A percentile compares a stretch with the other conserved stretches of the same genome.
These are phyloP conservation scores for Aspergillus ruber DNA, from an alignment of 2,329 filamentous ascomycete species.

Conservation along the genomic window DNA sequence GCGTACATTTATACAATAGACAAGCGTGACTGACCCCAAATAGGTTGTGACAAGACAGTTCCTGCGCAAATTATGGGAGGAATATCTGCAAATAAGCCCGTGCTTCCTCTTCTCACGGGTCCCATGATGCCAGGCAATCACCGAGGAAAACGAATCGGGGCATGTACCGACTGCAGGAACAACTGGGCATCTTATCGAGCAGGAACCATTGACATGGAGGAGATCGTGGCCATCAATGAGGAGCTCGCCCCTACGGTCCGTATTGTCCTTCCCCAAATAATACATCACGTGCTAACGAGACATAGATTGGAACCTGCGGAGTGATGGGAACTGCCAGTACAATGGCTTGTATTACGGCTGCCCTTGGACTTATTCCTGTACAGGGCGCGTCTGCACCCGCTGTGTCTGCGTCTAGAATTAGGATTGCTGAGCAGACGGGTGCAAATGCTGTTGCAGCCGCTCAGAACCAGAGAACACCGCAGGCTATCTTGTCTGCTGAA, in stretches of 20 bases:
- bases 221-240: slow-evolving; percentile 64
- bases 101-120: slow-evolving; percentile 62
- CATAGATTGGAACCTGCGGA: slow-evolving; percentile 46
- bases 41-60: slow-evolving; percentile 68
- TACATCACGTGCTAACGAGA: slow-evolving; percentile 1
- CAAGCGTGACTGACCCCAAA: neutral
- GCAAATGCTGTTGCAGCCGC: slow-evolving; percentile 43
- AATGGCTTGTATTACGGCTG: slow-evolving; percentile 50
- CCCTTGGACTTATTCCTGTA: slow-evolving; percentile 48
- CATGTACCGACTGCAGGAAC: slow-evolving; percentile 68
- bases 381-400: slow-evolving; percentile 49
- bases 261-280: neutral
- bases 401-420: slow-evolving; percentile 45
- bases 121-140: slow-evolving; percentile 71
- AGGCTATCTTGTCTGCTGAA: slow-evolving; percentile 40
- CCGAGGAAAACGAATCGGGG: slow-evolving; percentile 58
- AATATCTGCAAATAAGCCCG: slow-evolving; percentile 66
- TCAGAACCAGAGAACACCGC: slow-evolving; percentile 33
- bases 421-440: slow-evolving; percentile 51
- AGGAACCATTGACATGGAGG: slow-evolving; percentile 62
- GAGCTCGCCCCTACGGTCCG: slow-evolving; percentile 64
- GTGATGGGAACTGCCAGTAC: slow-evolving; percentile 55
- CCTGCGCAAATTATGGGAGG: slow-evolving; percentile 71
- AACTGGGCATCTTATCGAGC: slow-evolving; percentile 68
- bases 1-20: too few species aligned